phyloP scores from a whole-genome alignment of 805 yeast genomes.

The Candida multigemmis region DNA sequence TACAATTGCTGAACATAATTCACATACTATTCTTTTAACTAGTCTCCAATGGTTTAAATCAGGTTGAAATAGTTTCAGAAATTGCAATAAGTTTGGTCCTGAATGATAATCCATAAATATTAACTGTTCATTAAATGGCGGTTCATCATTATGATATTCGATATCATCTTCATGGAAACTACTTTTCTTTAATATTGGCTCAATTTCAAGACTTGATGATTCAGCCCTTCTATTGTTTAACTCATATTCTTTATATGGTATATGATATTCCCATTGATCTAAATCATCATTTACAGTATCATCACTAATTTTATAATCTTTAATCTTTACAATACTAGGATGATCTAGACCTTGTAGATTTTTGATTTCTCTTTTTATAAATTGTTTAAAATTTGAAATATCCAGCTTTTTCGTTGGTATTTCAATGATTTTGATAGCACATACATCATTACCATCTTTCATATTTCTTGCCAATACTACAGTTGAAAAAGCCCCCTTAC shows the following conservation, averaged over 20 bases:
- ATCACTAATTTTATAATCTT: slow-evolving; percentile 38
- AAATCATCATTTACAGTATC: slow-evolving; percentile 11
- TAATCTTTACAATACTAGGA: slow-evolving; percentile 59
- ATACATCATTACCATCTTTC: slow-evolving; percentile 13
- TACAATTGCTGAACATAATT: slow-evolving; percentile 57
- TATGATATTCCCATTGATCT: slow-evolving; percentile 11
- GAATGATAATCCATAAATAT: slow-evolving; percentile 67
- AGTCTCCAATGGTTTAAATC: slow-evolving; percentile 34
- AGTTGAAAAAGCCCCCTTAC: slow-evolving; percentile 61
- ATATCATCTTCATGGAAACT: too few species aligned
- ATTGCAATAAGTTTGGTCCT: slow-evolving; percentile 81
- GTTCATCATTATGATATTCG: slow-evolving; percentile 5
- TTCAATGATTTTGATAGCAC: slow-evolving; percentile 63
- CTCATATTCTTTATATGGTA: too few species aligned
- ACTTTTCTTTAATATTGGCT: too few species aligned
- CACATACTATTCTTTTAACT: slow-evolving; percentile 58
- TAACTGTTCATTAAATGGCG: slow-evolving; percentile 18
- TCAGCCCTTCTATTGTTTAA: too few species aligned
- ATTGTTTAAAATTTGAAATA: slow-evolving; percentile 21
- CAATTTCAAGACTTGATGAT: too few species aligned
- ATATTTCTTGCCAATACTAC: slow-evolving; percentile 41
- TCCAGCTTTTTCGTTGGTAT: slow-evolving; percentile 22
- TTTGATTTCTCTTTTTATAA: slow-evolving; percentile 55
- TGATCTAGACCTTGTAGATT: slow-evolving; percentile 47
- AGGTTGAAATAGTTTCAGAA: slow-evolving; percentile 30